These are phyloP conservation scores for Ganoderma resinaceum DNA, from an alignment of 1,284 basidiomycete genomes.

Conservation along the genomic window DNA sequence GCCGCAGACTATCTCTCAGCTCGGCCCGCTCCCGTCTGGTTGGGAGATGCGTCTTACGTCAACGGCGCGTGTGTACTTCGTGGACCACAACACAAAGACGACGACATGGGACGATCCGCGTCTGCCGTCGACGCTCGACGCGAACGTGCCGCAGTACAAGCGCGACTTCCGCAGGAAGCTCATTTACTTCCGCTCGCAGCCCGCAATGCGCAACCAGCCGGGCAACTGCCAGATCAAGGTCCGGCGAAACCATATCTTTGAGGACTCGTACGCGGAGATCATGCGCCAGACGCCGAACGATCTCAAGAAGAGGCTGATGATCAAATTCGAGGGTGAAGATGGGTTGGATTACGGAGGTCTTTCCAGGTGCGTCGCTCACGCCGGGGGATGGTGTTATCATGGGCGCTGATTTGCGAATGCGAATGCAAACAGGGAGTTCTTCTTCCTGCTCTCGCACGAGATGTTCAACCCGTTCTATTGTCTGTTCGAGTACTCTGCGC, in stretches of 20 bases:
- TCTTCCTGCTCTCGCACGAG: conserved; percentile 99
- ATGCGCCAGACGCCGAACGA: conserved; percentile 96
- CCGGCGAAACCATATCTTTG: conserved; percentile 91
- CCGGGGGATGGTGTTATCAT: not conserved
- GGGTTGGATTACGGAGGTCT: conserved; percentile 98
- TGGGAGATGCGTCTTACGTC: conserved; percentile 98
- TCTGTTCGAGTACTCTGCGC: conserved; percentile 98
- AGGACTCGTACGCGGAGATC: conserved; percentile 96
- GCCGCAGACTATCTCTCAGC: conserved; percentile 85
- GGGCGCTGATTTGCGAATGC: not conserved
- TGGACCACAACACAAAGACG: conserved; percentile 95
- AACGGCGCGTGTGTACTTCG: conserved; percentile 94
- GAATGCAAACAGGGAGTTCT: conserved; percentile 87
- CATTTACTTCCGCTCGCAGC: conserved; percentile 98
- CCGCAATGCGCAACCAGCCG: conserved; percentile 86
- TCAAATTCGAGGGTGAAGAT: conserved; percentile 99
- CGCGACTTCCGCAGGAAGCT: conserved; percentile 98
- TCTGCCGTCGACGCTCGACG: conserved; percentile 82
- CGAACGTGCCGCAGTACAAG: conserved; percentile 99
- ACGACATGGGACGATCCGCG: conserved; percentile 97
- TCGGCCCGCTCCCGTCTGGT: conserved; percentile 94
- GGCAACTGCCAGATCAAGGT: conserved; percentile 99
- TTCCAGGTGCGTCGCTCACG: conserved; percentile 70
- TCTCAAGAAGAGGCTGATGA: conserved; percentile 96
- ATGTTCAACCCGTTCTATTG: conserved; percentile 99